Base-by-base conservation (phyloP, 2,329 filamentous ascomycete species). In the Aspergillus pseudoterreus region DNA sequence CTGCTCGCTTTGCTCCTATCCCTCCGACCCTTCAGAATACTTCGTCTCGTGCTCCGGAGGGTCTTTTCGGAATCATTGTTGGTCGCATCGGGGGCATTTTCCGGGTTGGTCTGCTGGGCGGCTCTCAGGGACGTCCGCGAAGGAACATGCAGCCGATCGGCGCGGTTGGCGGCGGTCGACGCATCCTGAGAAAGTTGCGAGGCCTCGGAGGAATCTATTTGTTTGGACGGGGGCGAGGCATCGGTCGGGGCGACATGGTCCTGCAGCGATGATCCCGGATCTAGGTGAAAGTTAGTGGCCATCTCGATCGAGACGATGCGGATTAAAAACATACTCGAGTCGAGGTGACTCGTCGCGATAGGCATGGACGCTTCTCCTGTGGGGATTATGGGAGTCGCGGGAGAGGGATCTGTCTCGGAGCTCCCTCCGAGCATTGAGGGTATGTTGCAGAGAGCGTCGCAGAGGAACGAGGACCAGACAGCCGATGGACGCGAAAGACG, bases 1-100 rank as follows among this genome's bases (percentile, higher is more conserved):
- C 71, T 84, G 73, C 84, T 88, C 60, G 82, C 83, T 55, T 82
- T 79, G 71, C 85, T 89, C 61, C 83, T 82, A 72, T 87, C 87
- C 63, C 83, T 78, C 63, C 81, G 79, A 58, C 80, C 77, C 56
- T 79, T 83, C 50, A 83, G 72, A 62, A 85, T 82, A 71, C 84
- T 88, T 59, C 78, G 83, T 70, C 83, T 86, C 45, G 86, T 88
- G 59, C 79, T 78, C 53, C 80, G 79, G 59, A 81, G 80, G 61
- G 84, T 82, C 66, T 82, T 86, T 62, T 83, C 83, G 22, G 66
- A 63, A 43, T 66, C 68, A 53, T 71, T 66, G 24, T 65, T 60
- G 33, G 59, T 54, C n/a, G 57, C 53, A 30, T 72, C 69, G 45
- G 65, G 65, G 10, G 64, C 59, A 44, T 61, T 64, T n/a, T 69